Evolutionary conservation across 169 alveolate genomes (phyloP).

Genomic region (Plasmodium vinckei): DNA sequence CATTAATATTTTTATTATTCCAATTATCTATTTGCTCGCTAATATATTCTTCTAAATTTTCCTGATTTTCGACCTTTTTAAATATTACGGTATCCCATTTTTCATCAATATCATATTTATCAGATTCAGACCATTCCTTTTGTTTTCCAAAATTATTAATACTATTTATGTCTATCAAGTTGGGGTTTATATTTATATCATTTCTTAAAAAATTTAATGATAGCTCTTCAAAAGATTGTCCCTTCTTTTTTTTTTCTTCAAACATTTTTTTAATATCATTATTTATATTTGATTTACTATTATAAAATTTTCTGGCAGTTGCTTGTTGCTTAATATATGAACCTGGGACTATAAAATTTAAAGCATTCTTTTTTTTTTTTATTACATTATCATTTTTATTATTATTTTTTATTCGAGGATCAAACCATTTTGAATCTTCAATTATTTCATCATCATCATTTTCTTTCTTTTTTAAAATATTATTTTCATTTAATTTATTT

Average conservation of each 20-base stretch:
- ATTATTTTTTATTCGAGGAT: constrained; percentile 63
- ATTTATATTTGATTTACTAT: constrained; percentile 12
- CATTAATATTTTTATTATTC: constrained; percentile 18
- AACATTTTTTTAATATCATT: constrained; percentile 65
- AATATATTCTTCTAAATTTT: constrained; percentile 51
- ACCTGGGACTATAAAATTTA: constrained; percentile 72
- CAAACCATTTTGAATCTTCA: constrained; percentile 59
- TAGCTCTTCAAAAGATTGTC: constrained; percentile 52
- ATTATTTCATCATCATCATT: constrained; percentile 20
- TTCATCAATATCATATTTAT: constrained; percentile 53
- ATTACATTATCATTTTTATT: constrained; percentile 4
- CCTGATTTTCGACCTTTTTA: constrained; percentile 43
- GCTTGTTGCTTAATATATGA: constrained; percentile 27
- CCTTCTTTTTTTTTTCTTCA: constrained; percentile 56
- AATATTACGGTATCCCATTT: constrained; percentile 59
- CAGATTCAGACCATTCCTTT: constrained; percentile 55
- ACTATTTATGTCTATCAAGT: constrained; percentile 32
- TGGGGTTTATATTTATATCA: constrained; percentile 46
- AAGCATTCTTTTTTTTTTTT: constrained; percentile 34
- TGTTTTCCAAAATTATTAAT: not conserved
- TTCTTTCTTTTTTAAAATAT: constrained; percentile 78
- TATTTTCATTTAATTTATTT: constrained; percentile 79
- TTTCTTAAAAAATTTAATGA: constrained; percentile 58
- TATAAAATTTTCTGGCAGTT: constrained; percentile 14
- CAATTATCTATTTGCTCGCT: constrained; percentile 21